Evolutionary conservation across 352 stramenopile species (phyloP).

Genomic region (Pythium inflatum): DNA sequence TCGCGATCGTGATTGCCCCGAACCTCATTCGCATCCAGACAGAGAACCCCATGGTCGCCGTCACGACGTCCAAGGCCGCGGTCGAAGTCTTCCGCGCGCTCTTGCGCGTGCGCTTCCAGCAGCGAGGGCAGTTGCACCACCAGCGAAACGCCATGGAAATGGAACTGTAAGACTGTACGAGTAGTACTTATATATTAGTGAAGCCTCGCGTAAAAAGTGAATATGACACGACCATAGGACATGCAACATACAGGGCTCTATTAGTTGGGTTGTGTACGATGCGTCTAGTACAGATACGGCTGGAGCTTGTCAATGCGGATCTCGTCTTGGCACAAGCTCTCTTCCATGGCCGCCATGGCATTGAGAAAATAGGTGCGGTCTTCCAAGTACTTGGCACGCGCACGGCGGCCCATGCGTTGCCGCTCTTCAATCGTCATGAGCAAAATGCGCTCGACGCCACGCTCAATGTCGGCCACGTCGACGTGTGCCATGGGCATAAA

Average conservation of each 20-base stretch:
- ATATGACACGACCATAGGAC: conserved; percentile 9
- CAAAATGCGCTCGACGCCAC: conserved; percentile 68
- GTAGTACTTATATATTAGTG: conserved; percentile 1
- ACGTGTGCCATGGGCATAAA: conserved; percentile 81
- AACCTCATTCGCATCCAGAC: conserved; percentile 89
- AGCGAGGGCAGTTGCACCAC: conserved; percentile 17
- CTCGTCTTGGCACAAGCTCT: conserved; percentile 80
- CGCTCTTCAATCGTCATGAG: conserved; percentile 74
- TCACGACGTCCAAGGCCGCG: conserved; percentile 83
- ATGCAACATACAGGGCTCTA: conserved; percentile 7
- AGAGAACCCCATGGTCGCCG: conserved; percentile 84
- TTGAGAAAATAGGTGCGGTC: conserved; percentile 83
- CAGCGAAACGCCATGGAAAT: neutral
- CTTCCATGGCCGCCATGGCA: conserved; percentile 77
- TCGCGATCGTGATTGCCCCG: conserved; percentile 88
- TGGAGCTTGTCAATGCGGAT: conserved; percentile 76
- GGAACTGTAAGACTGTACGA: neutral
- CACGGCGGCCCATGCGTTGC: conserved; percentile 70
- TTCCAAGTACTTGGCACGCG: conserved; percentile 73
- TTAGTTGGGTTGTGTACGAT: neutral
- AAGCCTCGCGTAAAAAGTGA: conserved; percentile 6
- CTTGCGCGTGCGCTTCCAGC: conserved; percentile 44
- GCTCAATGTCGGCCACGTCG: conserved; percentile 64
- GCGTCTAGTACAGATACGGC: conserved; percentile 70
- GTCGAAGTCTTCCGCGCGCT: conserved; percentile 77